Evolutionary conservation across 352 stramenopile species (phyloP).

Genomic region (Globisporangium iwayamae): DNA sequence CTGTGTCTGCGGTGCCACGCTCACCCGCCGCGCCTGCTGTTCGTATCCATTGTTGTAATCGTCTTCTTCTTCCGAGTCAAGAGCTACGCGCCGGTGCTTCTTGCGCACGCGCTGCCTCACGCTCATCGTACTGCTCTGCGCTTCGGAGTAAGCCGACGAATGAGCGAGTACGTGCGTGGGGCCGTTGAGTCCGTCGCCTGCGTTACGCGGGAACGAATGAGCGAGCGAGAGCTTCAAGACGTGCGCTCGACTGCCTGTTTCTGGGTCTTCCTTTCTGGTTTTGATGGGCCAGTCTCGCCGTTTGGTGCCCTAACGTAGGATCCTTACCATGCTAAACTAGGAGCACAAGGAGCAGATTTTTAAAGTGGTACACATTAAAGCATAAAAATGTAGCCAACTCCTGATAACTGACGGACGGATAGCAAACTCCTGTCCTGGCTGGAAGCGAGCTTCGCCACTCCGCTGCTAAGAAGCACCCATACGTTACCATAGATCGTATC

Average conservation of each 20-base stretch:
- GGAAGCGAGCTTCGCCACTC: no score
- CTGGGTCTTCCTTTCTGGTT: not conserved
- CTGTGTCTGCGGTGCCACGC: no score
- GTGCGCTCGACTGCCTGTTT: not conserved
- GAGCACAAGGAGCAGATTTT: no score
- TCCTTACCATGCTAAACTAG: not conserved
- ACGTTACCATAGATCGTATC: no score
- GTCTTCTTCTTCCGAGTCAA: constrained; percentile 1
- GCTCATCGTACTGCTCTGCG: not conserved
- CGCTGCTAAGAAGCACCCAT: no score
- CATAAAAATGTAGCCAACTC: no score
- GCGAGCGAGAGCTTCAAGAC: constrained; percentile 1
- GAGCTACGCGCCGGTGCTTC: not conserved
- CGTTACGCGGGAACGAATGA: not conserved
- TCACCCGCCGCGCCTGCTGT: not conserved
- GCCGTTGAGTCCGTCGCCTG: not conserved
- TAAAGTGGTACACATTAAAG: no score
- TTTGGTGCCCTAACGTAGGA: not conserved
- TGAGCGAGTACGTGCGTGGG: not conserved
- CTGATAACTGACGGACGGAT: no score
- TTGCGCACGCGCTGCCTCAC: not conserved
- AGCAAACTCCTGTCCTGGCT: no score
- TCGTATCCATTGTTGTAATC: constrained; percentile 1
- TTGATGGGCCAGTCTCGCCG: constrained; percentile 1
- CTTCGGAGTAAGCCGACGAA: not conserved